Base-by-base conservation (phyloP, 345 rosid species). In the Diplotaxis tenuifolia region DNA sequence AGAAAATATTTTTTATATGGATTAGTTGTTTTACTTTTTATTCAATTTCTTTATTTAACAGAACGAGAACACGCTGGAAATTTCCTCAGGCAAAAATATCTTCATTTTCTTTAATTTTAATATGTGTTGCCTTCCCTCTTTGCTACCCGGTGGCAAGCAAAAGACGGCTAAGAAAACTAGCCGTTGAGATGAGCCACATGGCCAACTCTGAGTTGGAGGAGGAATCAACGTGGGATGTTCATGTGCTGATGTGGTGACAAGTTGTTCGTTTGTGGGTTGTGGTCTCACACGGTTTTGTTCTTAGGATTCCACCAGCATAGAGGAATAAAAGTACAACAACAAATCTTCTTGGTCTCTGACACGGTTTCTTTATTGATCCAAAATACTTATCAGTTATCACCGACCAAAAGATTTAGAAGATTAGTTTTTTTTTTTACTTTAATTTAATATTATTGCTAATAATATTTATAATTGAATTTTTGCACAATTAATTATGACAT, bases 131-230 rank as follows among this genome's bases (percentile, higher is more conserved):
- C 22, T 10, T 28, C 1, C 11, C 62, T 5, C 34, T 42, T 36
- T 15, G 27, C 18, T 58, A 21, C 38, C 12, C 32, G 14, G 40
- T 52, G n/a, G 74, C 62, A 62, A 63, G 47, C 60, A 70, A 70
- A 69, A 63, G 70, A 45, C 70, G 75, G 70, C 75, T 69, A 19
- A 0, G 14, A 36, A 74, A 75, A 75, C 75, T 76, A 76, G 79
- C 79, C 79, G 79, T 76, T 76, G 80, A 29, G 75, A 7, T 2
- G 58, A 74, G 85, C 25, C 25, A 84, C 86, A 84, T 87, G 91
- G 78, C 62, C 65, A 7, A 1, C 18, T 38, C 6, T 3, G 23
- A 70, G n/a, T n/a, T n/a, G n/a, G n/a, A n/a, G n/a, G n/a, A n/a
- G n/a, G n/a, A n/a, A 69, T 34, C 32, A 62, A 69, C 75, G 59